phyloP scores from a whole-genome alignment of 2,329 filamentous ascomycete genomes.

The Tolypocladium sp. region DNA sequence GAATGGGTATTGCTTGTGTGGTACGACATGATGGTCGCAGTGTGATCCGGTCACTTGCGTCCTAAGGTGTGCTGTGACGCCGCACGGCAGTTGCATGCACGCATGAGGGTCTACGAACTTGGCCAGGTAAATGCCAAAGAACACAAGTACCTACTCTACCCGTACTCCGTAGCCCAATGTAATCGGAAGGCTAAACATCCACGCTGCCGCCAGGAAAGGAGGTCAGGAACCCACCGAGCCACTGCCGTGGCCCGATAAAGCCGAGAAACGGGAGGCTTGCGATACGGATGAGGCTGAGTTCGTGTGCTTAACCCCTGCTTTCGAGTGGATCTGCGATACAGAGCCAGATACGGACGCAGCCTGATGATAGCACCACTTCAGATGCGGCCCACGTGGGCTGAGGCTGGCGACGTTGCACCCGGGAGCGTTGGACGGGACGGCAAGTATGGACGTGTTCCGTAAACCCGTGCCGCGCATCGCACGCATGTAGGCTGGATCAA shows the following conservation, averaged over 20 bases:
- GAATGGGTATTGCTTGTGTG: no score
- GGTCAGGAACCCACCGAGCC: background rate
- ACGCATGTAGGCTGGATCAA: background rate
- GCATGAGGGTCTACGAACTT: background rate
- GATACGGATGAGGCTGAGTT: background rate
- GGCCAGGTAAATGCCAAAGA: background rate
- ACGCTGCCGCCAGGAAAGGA: background rate
- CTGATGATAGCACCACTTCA: background rate
- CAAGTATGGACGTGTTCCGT: background rate
- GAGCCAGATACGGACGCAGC: background rate
- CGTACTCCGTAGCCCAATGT: background rate
- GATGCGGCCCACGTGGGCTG: background rate
- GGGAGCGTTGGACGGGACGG: background rate
- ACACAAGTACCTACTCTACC: background rate
- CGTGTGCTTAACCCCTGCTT: background rate
- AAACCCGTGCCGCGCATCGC: background rate
- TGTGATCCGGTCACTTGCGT: background rate
- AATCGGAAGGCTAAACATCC: background rate
- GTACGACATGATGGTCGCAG: background rate
- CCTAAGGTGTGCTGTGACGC: background rate
- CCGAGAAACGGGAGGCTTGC: background rate
- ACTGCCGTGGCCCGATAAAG: background rate
- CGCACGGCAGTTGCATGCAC: background rate
- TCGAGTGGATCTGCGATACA: background rate
- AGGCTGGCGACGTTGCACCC: background rate